phyloP scores from a whole-genome alignment of 768 basidiomycete genomes.

The Tulasnella sp. region DNA sequence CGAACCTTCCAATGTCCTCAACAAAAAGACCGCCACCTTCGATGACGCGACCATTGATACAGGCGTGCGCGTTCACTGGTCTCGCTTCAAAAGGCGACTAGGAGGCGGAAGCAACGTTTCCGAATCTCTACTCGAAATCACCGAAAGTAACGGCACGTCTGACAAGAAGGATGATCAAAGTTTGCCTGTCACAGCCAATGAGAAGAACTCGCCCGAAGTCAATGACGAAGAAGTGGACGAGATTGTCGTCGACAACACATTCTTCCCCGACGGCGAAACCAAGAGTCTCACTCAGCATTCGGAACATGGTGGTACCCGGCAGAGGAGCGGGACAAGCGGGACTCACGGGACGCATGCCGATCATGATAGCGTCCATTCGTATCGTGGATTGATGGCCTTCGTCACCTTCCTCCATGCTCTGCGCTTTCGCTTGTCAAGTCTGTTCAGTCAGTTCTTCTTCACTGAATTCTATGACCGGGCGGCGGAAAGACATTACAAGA shows the following conservation, averaged over 20 bases:
- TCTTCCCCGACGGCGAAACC: neutral
- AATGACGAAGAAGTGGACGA: constrained; percentile 12
- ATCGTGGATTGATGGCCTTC: neutral
- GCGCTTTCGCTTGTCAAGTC: neutral
- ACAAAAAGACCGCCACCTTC: neutral
- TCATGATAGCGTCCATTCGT: neutral
- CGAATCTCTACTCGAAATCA: neutral
- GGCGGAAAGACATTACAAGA: neutral
- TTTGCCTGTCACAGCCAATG: neutral
- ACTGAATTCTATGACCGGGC: neutral
- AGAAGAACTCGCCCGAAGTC: neutral
- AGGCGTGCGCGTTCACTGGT: neutral
- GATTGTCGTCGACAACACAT: constrained; percentile 13
- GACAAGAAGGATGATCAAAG: too few species aligned
- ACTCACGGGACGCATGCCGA: neutral
- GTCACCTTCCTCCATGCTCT: neutral
- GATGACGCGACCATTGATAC: neutral
- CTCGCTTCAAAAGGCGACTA: constrained; percentile 2
- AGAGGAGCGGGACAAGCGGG: neutral
- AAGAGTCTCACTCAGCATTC: constrained; percentile 5
- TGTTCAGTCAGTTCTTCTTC: neutral
- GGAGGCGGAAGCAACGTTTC: neutral
- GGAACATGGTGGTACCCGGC: neutral
- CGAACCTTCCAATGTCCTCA: too few species aligned
- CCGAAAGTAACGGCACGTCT: neutral